Conservation (phyloP, 2,329 filamentous ascomycete genomes). For the Calonectria pteridis region DNA sequence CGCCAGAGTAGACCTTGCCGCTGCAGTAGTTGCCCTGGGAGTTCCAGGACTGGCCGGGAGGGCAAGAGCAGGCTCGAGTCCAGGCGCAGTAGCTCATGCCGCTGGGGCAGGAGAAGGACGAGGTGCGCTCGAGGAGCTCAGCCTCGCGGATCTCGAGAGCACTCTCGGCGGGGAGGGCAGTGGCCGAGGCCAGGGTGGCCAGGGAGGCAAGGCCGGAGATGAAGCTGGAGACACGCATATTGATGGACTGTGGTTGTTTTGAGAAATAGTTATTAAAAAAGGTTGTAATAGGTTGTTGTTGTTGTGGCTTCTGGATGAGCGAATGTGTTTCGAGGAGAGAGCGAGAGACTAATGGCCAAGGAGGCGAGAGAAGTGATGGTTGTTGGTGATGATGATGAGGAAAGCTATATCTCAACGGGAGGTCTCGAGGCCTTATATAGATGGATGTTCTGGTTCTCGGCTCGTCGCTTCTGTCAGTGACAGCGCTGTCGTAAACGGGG, state of each 20-base stretch:
- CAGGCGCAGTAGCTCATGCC: slow-evolving; percentile 54
- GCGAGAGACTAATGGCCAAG: slow-evolving; percentile 23
- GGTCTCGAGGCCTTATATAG: slow-evolving; percentile 18
- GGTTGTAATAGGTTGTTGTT: neutral
- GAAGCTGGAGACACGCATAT: slow-evolving; percentile 50
- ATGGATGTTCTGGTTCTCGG: neutral
- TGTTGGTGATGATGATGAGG: slow-evolving; percentile 10
- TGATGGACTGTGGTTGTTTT: slow-evolving; percentile 14
- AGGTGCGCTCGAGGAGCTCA: slow-evolving; percentile 37
- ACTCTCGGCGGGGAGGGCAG: slow-evolving; percentile 46
- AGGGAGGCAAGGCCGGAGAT: slow-evolving; percentile 42
- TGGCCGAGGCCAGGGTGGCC: slow-evolving; percentile 43
- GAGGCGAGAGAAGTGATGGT: slow-evolving; percentile 22
- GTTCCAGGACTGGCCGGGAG: slow-evolving; percentile 56
- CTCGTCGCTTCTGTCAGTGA: neutral
- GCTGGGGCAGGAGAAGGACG: slow-evolving; percentile 43
- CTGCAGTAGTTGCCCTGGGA: slow-evolving; percentile 42
- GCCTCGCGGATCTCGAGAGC: slow-evolving; percentile 34
- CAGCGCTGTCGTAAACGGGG: neutral
- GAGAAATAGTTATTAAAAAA: neutral
- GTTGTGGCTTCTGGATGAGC: slow-evolving; percentile 4
- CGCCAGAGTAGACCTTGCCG: slow-evolving; percentile 44
- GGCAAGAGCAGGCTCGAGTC: slow-evolving; percentile 58
- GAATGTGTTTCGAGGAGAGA: slow-evolving; percentile 20
- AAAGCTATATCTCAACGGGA: neutral